Evolutionary conservation across 257 asterid genomes (phyloP).

Genomic region (Cinchona pubescens): DNA sequence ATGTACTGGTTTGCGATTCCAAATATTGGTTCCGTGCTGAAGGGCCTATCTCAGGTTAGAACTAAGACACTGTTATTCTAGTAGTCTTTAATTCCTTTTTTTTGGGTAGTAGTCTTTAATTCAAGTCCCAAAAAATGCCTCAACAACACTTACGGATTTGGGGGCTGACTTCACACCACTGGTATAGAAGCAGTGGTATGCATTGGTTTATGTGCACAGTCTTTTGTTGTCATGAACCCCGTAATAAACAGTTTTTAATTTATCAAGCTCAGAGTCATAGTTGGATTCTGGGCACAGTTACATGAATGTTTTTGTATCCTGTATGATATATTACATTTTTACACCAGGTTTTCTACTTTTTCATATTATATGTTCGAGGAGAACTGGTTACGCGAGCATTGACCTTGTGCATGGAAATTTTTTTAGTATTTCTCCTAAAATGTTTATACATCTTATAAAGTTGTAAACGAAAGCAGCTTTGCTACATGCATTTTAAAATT

Average conservation of each 20-base stretch:
- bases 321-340: neutral
- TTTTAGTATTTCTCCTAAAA: neutral
- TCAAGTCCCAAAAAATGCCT: neutral
- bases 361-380: neutral
- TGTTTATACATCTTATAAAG: neutral
- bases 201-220: neutral
- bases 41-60: constrained; percentile 87
- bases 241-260: neutral
- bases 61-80: neutral
- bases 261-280: neutral
- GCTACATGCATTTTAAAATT: neutral
- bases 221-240: neutral
- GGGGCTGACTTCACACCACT: neutral
- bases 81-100: neutral
- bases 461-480: neutral
- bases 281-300: neutral
- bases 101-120: neutral
- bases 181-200: neutral
- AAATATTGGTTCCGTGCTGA: constrained; percentile 86
- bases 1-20: constrained; percentile 98
- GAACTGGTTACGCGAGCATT: neutral
- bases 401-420: neutral
- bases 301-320: too few species aligned
- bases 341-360: neutral
- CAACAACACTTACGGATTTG: neutral